Conservation (phyloP, 306 rosid species). For the Quillaja saponaria region DNA sequence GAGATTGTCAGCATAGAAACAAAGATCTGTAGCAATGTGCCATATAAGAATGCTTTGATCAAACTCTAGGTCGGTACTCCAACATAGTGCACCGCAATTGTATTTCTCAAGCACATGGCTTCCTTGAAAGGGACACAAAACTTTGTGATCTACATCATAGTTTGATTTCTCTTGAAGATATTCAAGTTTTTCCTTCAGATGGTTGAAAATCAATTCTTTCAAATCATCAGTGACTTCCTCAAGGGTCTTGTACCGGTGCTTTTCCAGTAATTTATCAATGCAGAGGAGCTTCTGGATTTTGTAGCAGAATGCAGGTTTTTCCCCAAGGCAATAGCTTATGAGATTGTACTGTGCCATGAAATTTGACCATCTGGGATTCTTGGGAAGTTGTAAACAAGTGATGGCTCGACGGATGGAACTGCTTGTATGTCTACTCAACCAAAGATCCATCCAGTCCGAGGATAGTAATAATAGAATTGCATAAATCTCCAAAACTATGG, state of each 20-base stretch:
- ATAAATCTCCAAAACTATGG: not conserved
- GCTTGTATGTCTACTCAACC: not conserved
- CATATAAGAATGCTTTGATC: constrained; percentile 9
- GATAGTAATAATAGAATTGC: not conserved
- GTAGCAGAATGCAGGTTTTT: not conserved
- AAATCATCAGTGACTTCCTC: not conserved
- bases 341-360: not conserved
- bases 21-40: constrained; percentile 16
- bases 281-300: not conserved
- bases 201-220: not conserved
- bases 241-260: not conserved
- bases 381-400: not conserved
- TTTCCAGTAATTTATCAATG: not conserved
- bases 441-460: not conserved
- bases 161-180: not conserved
- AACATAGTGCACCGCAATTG: not conserved
- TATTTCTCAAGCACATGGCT: not conserved
- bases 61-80: not conserved
- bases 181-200: not conserved
- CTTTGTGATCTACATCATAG: not conserved
- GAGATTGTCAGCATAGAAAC: not conserved
- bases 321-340: not conserved
- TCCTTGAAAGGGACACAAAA: not conserved
- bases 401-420: not conserved
- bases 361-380: constrained; percentile 14